Percentiles rank a stretch among this genome's conserved stretches.
phyloP scores from a whole-genome alignment of 2,329 filamentous ascomycete genomes.

The Microsporum canis region DNA sequence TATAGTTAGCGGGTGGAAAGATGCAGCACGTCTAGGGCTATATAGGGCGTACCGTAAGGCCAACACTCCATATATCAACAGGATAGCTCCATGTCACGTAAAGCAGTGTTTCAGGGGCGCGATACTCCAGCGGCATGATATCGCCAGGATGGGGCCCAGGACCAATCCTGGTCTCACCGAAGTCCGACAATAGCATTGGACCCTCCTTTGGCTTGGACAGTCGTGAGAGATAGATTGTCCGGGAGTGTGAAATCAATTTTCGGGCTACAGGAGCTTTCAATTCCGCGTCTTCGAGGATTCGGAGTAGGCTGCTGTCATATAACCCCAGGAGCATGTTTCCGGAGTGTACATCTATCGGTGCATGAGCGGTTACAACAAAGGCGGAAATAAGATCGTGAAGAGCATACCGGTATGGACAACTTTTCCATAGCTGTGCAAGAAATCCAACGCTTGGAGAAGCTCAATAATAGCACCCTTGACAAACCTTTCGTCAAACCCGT shows the following conservation, averaged over 20 bases:
- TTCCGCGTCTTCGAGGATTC: slow-evolving; percentile 22
- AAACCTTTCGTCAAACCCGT: slow-evolving; percentile 17
- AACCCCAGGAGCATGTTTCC: slow-evolving; percentile 25
- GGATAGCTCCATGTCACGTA: slow-evolving; percentile 19
- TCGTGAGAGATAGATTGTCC: slow-evolving; percentile 23
- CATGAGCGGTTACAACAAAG: not conserved
- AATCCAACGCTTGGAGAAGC: slow-evolving; percentile 22
- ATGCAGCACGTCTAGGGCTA: not conserved
- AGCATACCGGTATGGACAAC: slow-evolving; percentile 22
- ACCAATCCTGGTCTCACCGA: slow-evolving; percentile 26
- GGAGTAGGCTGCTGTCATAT: slow-evolving; percentile 20
- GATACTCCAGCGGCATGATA: slow-evolving; percentile 31
- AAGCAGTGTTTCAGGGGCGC: slow-evolving; percentile 22
- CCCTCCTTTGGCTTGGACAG: slow-evolving; percentile 2
- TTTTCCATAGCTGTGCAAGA: slow-evolving; percentile 22
- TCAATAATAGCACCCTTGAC: slow-evolving; percentile 18
- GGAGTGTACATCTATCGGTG: slow-evolving; percentile 20
- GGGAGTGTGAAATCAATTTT: slow-evolving; percentile 26
- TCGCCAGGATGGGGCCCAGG: slow-evolving; percentile 27
- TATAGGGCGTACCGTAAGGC: slow-evolving; percentile 15
- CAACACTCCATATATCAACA: slow-evolving; percentile 25
- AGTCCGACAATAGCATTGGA: slow-evolving; percentile 19
- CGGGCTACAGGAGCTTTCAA: slow-evolving; percentile 22
- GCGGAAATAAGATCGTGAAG: not conserved
- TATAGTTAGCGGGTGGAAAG: not conserved